Evolutionary conservation across 192 early-diverging fungal genomes (phyloP).

Genomic region (Coemansia sp.): DNA sequence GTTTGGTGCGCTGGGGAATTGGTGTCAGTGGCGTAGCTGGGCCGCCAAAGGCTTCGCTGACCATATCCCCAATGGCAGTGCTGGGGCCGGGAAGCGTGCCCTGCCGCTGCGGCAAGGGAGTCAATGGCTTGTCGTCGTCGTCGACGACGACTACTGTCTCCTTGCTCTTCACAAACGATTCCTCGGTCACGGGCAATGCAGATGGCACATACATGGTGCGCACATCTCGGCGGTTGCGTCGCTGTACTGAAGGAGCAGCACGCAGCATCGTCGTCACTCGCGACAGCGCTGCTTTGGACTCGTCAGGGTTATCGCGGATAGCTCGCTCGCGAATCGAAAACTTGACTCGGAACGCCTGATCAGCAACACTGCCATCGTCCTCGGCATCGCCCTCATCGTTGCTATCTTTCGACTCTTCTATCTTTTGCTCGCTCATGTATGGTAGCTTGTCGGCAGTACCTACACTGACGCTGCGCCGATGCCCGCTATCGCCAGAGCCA

Average conservation of each 20-base stretch:
- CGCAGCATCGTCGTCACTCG: slow-evolving; percentile 43
- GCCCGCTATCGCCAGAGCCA: background rate
- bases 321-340: slow-evolving; percentile 48
- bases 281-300: slow-evolving; percentile 40
- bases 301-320: slow-evolving; percentile 49
- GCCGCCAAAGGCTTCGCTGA: slow-evolving; percentile 2
- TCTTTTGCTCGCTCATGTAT: background rate
- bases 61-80: background rate
- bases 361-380: background rate
- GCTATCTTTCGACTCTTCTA: background rate
- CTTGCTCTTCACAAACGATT: background rate
- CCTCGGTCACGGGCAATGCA: background rate
- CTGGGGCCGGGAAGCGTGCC: background rate
- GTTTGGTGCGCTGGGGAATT: background rate
- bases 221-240: slow-evolving; percentile 41
- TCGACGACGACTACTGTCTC: background rate
- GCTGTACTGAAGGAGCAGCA: slow-evolving; percentile 20
- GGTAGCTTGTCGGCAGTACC: background rate
- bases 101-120: background rate
- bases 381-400: background rate
- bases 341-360: slow-evolving; percentile 41
- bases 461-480: slow-evolving; percentile 33
- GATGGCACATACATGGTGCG: slow-evolving; percentile 47
- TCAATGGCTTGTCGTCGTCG: background rate
- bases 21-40: background rate